phyloP scores from a whole-genome alignment of 75 land plant species.

The Chamaecyparis obtusa region DNA sequence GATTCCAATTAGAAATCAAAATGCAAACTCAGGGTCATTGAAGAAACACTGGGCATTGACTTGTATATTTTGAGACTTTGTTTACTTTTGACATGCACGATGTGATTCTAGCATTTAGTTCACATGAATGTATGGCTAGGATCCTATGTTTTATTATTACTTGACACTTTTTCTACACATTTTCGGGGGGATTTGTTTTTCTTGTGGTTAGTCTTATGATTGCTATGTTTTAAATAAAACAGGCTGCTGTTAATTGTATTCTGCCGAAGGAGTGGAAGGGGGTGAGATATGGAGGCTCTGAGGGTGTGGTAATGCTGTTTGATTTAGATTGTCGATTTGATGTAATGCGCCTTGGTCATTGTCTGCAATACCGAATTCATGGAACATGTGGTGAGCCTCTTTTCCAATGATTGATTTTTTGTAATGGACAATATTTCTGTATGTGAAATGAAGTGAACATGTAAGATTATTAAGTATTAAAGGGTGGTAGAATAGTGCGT shows the following conservation, averaged over 20 bases:
- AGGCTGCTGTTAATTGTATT: constrained; percentile 73
- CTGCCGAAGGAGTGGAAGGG: constrained; percentile 74
- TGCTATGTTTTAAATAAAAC: not conserved
- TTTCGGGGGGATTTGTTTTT: not conserved
- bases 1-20: not conserved
- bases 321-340: constrained; percentile 91
- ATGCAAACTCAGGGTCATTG: not conserved
- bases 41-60: not conserved
- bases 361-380: constrained; percentile 38
- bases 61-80: not conserved
- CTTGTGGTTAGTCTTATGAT: not conserved
- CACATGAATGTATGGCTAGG: not conserved
- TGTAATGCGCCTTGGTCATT: constrained; percentile 46
- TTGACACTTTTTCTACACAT: not conserved
- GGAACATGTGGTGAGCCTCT: constrained; percentile 24
- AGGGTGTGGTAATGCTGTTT: constrained; percentile 45
- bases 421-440: not conserved
- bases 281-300: constrained; percentile 69
- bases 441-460: not conserved
- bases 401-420: constrained; percentile 1
- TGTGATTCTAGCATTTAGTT: not conserved
- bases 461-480: not conserved
- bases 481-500: not conserved
- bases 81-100: not conserved
- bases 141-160: not conserved